Evolutionary conservation across 2,329 filamentous ascomycete species (phyloP).

Genomic region (Diaporthe batatas): DNA sequence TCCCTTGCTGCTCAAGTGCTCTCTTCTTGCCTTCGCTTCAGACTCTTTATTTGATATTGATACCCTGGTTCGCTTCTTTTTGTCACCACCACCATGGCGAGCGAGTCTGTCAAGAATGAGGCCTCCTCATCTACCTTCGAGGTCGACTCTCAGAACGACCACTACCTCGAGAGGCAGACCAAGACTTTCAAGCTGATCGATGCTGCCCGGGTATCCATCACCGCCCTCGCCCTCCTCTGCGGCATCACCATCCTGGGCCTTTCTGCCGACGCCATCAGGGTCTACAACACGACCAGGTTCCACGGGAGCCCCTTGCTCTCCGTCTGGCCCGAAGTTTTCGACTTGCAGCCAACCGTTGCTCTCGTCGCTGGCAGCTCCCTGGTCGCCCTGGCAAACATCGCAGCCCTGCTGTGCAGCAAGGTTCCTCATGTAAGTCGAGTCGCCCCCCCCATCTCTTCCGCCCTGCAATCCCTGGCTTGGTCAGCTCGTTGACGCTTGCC

Average conservation of each 20-base stretch:
- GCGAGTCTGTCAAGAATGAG: conserved; percentile 39
- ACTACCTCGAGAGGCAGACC: conserved; percentile 50
- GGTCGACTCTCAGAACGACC: conserved; percentile 56
- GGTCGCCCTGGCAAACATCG: conserved; percentile 61
- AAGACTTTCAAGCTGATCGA: conserved; percentile 58
- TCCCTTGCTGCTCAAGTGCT: conserved; percentile 19
- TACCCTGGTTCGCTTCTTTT: conserved; percentile 10
- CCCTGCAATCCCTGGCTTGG: not conserved
- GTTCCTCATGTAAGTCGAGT: conserved; percentile 61
- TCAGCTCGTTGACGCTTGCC: conserved; percentile 6
- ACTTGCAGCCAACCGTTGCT: conserved; percentile 68
- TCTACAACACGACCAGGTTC: conserved; percentile 68
- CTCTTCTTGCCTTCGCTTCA: conserved; percentile 2
- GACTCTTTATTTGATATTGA: conserved; percentile 29
- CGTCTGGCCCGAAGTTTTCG: conserved; percentile 70
- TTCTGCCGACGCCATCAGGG: conserved; percentile 65
- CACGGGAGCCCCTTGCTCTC: conserved; percentile 62
- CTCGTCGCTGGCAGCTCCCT: conserved; percentile 66
- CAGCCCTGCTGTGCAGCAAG: conserved; percentile 64
- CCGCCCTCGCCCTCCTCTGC: conserved; percentile 63
- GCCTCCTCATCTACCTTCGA: conserved; percentile 63
- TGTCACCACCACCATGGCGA: conserved; percentile 33
- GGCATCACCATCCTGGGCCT: conserved; percentile 67
- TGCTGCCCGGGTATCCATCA: conserved; percentile 61
- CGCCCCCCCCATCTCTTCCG: not conserved